Percentiles rank a stretch among this genome's conserved stretches.
phyloP scores from a whole-genome alignment of 176 grass and related monocot species.

The Tillandsia fasciculata region DNA sequence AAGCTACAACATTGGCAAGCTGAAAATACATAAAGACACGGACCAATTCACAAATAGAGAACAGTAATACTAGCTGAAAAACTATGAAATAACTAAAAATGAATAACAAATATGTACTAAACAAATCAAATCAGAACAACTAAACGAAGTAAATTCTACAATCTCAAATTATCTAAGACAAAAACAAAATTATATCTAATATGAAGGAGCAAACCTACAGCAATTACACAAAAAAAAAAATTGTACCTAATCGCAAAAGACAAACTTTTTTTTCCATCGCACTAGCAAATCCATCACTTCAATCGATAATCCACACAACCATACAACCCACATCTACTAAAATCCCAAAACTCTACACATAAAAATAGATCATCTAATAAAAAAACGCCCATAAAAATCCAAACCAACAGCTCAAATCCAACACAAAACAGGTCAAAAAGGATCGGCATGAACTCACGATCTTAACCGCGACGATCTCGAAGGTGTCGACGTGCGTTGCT shows the following conservation, averaged over 20 bases:
- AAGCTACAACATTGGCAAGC: constrained; percentile 14
- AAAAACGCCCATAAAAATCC: not conserved
- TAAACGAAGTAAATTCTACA: not conserved
- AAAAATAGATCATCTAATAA: constrained; percentile 9
- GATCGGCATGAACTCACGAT: constrained; percentile 49
- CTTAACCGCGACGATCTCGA: constrained; percentile 95
- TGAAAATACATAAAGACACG: no score
- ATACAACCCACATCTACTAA: not conserved
- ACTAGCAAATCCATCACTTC: constrained; percentile 6
- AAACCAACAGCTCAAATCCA: constrained; percentile 14
- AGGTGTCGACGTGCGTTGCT: constrained; percentile 88
- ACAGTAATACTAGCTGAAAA: not conserved
- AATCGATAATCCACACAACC: not conserved
- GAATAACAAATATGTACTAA: not conserved
- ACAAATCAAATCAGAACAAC: constrained; percentile 11
- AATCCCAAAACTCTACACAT: not conserved
- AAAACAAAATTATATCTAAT: no score
- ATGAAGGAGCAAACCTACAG: no score
- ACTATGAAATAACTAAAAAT: not conserved
- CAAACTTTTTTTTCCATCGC: not conserved
- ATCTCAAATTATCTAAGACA: not conserved
- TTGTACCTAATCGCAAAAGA: no score
- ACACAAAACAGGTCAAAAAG: not conserved
- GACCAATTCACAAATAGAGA: not conserved
- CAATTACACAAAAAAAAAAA: no score